Evolutionary conservation across 139 green algal genomes (phyloP).

Genomic region (Ulvella scutata): DNA sequence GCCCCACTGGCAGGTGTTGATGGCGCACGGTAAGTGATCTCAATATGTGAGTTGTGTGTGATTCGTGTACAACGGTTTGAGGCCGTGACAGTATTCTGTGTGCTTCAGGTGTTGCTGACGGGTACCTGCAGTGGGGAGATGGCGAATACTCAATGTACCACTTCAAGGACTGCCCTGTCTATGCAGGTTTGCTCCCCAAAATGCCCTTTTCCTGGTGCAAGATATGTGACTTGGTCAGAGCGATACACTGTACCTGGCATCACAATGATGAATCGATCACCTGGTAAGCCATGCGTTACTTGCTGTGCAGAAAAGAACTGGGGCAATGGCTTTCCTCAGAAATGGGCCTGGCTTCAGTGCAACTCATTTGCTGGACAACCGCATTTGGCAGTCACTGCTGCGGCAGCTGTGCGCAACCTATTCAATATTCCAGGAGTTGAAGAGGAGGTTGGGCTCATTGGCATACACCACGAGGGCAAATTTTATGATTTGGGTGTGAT

Average conservation of each 20-base stretch:
- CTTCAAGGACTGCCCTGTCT: conserved; percentile 37
- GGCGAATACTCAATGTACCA: conserved; percentile 23
- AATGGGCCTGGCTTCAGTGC: conserved; percentile 90
- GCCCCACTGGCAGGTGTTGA: conserved; percentile 90
- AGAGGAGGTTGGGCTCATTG: conserved; percentile 86
- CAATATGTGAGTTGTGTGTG: too few species aligned
- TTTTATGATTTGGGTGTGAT: conserved; percentile 7
- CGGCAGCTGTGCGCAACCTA: conserved; percentile 42
- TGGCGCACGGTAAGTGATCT: conserved; percentile 74
- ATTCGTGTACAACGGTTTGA: too few species aligned
- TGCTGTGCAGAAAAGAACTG: conserved; percentile 99
- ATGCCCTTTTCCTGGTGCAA: not conserved
- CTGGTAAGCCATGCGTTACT: too few species aligned
- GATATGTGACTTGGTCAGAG: not conserved
- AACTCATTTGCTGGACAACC: conserved; percentile 64
- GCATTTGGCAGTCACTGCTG: conserved; percentile 62
- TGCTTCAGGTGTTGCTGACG: too few species aligned
- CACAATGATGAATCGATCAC: too few species aligned
- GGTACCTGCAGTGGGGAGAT: conserved; percentile 80
- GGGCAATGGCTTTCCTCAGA: conserved; percentile 83
- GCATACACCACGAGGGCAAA: conserved; percentile 44
- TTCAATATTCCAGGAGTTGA: conserved; percentile 49
- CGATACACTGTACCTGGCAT: too few species aligned
- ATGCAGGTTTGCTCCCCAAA: conserved; percentile 17
- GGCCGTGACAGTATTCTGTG: too few species aligned